Conservation (phyloP, 768 basidiomycete genomes). For the Podaxis carcinomalis region DNA sequence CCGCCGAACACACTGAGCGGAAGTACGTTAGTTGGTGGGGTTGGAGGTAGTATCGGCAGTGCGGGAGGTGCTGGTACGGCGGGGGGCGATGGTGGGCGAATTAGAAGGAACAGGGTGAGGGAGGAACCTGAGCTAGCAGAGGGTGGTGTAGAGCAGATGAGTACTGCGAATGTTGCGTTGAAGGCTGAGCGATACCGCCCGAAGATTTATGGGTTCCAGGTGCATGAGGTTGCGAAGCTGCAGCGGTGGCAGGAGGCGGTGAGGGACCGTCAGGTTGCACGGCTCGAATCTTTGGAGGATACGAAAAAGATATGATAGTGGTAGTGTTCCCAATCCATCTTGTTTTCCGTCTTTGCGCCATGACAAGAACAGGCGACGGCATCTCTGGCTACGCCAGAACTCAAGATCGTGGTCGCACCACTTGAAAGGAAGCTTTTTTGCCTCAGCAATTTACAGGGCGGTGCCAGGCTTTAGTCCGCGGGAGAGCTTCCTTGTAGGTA, state of each 20-base stretch:
- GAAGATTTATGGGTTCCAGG: constrained; percentile 94
- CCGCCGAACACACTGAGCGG: constrained; percentile 10
- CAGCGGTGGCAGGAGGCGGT: constrained; percentile 93
- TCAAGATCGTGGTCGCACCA: too few species aligned
- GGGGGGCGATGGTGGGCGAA: constrained; percentile 14
- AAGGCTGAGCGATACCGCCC: constrained; percentile 89
- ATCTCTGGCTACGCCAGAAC: too few species aligned
- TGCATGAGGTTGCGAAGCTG: constrained; percentile 89
- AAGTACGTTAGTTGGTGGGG: constrained; percentile 16
- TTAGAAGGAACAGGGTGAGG: constrained; percentile 30
- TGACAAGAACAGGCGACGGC: too few species aligned
- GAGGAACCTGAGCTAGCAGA: constrained; percentile 61
- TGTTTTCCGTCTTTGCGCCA: too few species aligned
- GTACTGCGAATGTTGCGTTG: constrained; percentile 76
- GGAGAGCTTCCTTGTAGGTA: too few species aligned
- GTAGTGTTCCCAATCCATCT: constrained; percentile 20
- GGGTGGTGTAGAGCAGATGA: constrained; percentile 38
- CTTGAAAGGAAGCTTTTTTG: too few species aligned
- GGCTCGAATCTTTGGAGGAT: background rate
- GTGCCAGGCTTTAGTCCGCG: too few species aligned
- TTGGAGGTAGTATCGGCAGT: background rate
- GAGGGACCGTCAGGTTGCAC: constrained; percentile 64
- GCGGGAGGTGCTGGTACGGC: constrained; percentile 13
- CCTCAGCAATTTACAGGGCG: too few species aligned
- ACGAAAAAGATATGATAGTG: background rate